These are phyloP conservation scores for Mortierella sp. DNA, from an alignment of 371 early-diverging fungal species.

Conservation along the genomic window DNA sequence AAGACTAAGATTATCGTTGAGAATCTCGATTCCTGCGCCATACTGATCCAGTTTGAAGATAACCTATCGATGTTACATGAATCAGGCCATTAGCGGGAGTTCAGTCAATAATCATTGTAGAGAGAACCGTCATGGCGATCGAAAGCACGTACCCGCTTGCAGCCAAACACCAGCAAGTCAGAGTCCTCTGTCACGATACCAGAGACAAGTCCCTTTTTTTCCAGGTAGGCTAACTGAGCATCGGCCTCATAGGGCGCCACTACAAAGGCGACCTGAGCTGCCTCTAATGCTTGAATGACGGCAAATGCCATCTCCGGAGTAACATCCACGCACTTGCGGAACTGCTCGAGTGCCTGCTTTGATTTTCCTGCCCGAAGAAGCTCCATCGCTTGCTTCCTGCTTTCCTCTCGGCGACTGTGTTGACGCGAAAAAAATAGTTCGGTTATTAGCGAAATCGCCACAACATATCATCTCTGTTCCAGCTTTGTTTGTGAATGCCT, in stretches of 20 bases:
- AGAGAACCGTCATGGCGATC: no score
- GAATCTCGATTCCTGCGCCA: constrained; percentile 77
- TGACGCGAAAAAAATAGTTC: neutral
- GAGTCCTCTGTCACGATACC: constrained; percentile 98
- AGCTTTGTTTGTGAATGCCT: neutral
- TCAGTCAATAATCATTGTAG: no score
- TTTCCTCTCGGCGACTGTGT: constrained; percentile 65
- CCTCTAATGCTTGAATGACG: constrained; percentile 79
- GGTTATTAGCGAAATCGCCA: constrained; percentile 11
- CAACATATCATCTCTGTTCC: neutral
- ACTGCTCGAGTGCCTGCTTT: constrained; percentile 74
- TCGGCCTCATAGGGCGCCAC: constrained; percentile 99
- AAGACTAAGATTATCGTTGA: constrained; percentile 56
- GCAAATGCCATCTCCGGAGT: constrained; percentile 83
- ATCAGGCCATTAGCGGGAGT: no score
- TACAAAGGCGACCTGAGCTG: constrained; percentile 77
- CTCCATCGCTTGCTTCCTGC: constrained; percentile 62
- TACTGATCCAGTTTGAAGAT: constrained; percentile 84
- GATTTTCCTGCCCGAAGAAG: constrained; percentile 62
- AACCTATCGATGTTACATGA: constrained; percentile 48
- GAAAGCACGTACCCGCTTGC: constrained; percentile 73
- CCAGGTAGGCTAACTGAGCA: constrained; percentile 94
- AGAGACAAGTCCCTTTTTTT: constrained; percentile 74
- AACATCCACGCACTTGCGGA: constrained; percentile 78
- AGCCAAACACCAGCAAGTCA: constrained; percentile 97